Evolutionary conservation across 1,284 basidiomycete genomes (phyloP).

Genomic region (Tylopilus sp.): DNA sequence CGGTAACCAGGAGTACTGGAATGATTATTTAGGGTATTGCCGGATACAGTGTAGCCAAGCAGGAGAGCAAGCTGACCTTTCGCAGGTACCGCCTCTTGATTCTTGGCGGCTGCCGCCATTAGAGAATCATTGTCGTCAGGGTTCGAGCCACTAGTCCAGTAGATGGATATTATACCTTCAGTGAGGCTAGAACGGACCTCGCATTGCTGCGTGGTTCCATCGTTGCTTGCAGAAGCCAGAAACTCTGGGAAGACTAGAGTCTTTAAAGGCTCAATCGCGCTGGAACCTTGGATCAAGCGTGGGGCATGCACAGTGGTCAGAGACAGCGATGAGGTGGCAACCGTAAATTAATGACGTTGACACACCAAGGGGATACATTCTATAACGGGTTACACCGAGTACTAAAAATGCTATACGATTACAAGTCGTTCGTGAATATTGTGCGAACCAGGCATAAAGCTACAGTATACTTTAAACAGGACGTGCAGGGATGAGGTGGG

Average conservation of each 20-base stretch:
- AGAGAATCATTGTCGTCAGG: constrained; percentile 7
- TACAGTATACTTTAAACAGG: constrained; percentile 18
- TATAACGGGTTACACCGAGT: constrained; percentile 5
- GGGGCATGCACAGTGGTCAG: neutral
- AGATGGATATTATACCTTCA: constrained; percentile 27
- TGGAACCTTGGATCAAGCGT: neutral
- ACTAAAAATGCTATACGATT: constrained; percentile 11
- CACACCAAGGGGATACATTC: neutral
- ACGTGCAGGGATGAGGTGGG: constrained; percentile 5
- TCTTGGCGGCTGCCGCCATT: constrained; percentile 21
- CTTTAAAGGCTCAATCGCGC: neutral
- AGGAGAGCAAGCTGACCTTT: constrained; percentile 20
- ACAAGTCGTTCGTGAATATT: constrained; percentile 3
- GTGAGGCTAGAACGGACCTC: constrained; percentile 17
- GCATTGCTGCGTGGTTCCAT: constrained; percentile 26
- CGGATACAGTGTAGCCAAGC: neutral
- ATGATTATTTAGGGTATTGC: neutral
- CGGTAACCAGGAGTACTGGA: constrained; percentile 83
- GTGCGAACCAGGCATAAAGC: constrained; percentile 4
- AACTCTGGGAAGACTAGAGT: neutral
- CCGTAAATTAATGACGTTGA: too few species aligned
- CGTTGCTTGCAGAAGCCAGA: neutral
- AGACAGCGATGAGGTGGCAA: neutral
- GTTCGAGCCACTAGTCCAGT: neutral
- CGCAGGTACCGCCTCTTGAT: constrained; percentile 32